Percentiles rank a stretch among this genome's conserved stretches.
Evolutionary conservation across 139 green algal species (phyloP).

Genomic region (Haematococcus lacustris): DNA sequence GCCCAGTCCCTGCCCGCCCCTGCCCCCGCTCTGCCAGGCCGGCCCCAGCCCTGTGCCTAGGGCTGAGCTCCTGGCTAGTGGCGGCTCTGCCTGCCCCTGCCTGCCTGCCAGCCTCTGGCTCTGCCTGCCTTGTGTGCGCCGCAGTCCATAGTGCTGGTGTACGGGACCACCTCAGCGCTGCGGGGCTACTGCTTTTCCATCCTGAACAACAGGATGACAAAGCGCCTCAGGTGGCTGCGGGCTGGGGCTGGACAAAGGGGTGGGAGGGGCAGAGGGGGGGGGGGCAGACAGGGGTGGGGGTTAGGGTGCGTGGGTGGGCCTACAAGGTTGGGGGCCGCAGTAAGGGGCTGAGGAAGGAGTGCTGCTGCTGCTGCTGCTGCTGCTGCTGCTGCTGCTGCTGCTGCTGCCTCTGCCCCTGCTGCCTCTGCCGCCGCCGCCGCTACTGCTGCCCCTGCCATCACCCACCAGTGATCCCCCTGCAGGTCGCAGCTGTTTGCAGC

Average conservation of each 20-base stretch:
- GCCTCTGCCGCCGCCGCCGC: too few relatives aligned
- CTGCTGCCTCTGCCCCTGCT: too few relatives aligned
- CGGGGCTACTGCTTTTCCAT: slow-evolving; percentile 66
- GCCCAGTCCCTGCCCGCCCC: background rate
- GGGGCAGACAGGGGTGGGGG: background rate
- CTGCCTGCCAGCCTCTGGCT: background rate
- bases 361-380: too few relatives aligned
- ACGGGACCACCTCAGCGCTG: slow-evolving; percentile 46
- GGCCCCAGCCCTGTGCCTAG: background rate
- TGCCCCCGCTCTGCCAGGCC: background rate
- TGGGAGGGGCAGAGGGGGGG: too few relatives aligned
- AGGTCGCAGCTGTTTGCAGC: slow-evolving; percentile 49
- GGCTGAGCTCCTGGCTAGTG: background rate
- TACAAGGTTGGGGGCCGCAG: too few relatives aligned
- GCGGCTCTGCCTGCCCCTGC: background rate
- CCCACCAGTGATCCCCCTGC: too few relatives aligned
- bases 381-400: too few relatives aligned
- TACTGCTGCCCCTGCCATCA: too few relatives aligned
- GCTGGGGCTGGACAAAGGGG: too few relatives aligned
- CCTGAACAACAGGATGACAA: slow-evolving; percentile 67
- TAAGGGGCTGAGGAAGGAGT: too few relatives aligned
- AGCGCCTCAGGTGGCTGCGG: slow-evolving; percentile 53
- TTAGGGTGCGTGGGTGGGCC: too few relatives aligned
- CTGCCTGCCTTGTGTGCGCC: too few relatives aligned
- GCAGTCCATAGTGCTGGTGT: slow-evolving; percentile 43